Evolutionary conservation across 495 filamentous ascomycete genomes (phyloP).

Genomic region (Entonaema liquescens): DNA sequence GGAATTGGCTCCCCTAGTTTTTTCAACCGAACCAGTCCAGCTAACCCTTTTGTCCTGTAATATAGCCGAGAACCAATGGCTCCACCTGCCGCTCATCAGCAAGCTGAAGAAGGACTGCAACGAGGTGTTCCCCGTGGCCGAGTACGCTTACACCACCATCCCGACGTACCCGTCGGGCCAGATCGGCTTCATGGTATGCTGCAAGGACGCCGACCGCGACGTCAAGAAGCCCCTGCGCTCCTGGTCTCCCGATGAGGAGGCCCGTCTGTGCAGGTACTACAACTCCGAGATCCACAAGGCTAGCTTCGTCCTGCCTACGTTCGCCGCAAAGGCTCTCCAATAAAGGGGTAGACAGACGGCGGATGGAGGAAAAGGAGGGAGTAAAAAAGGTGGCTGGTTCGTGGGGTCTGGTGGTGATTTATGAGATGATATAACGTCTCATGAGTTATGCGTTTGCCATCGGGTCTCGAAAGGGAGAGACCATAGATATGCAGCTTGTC

Average conservation of each 20-base stretch:
- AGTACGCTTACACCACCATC: slow-evolving; percentile 99
- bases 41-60: slow-evolving; percentile 20
- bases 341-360: slow-evolving; percentile 35
- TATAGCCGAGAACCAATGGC: slow-evolving; percentile 98
- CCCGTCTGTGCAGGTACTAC: slow-evolving; percentile 92
- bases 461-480: background rate
- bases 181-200: slow-evolving; percentile 99
- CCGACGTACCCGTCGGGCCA: slow-evolving; percentile 99
- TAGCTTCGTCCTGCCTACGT: slow-evolving; percentile 90
- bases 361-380: no score
- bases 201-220: slow-evolving; percentile 87
- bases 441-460: slow-evolving; percentile 5
- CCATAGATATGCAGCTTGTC: slow-evolving; percentile 18
- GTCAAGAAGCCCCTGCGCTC: slow-evolving; percentile 81
- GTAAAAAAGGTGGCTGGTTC: background rate
- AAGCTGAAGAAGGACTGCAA: slow-evolving; percentile 94
- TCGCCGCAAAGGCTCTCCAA: slow-evolving; percentile 81
- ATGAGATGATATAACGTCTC: background rate
- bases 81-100: slow-evolving; percentile 89
- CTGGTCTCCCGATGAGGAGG: slow-evolving; percentile 88
- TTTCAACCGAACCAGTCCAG: background rate
- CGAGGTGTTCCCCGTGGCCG: slow-evolving; percentile 95
- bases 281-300: slow-evolving; percentile 95
- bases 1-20: slow-evolving; percentile 6
- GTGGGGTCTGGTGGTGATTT: background rate